Evolutionary conservation across 2,329 filamentous ascomycete species (phyloP).

Genomic region (Pyricularia sp.): DNA sequence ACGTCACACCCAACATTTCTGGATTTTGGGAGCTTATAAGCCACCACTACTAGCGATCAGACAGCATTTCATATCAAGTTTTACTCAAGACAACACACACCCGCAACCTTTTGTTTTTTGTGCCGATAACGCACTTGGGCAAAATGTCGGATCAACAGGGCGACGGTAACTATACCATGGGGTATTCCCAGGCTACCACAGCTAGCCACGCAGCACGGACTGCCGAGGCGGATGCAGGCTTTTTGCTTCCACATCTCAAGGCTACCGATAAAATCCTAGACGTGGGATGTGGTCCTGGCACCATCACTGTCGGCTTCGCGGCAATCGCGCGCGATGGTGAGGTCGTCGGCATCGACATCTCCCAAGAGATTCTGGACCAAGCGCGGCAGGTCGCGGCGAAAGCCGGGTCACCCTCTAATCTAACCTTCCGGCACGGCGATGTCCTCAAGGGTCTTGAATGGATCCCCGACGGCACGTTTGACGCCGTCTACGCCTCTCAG

Average conservation of each 20-base stretch:
- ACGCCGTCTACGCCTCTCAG: slow-evolving; percentile 33
- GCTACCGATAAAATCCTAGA: slow-evolving; percentile 30
- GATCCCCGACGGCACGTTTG: slow-evolving; percentile 25
- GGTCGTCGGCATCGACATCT: slow-evolving; percentile 28
- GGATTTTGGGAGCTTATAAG: background rate
- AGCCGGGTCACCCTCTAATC: slow-evolving; percentile 10
- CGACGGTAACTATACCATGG: slow-evolving; percentile 22
- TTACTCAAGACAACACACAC: background rate
- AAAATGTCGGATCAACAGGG: background rate
- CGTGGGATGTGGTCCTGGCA: slow-evolving; percentile 37
- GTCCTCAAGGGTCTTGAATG: slow-evolving; percentile 25
- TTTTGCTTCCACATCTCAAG: slow-evolving; percentile 30
- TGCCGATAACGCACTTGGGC: background rate
- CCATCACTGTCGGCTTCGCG: slow-evolving; percentile 33
- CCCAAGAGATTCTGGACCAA: slow-evolving; percentile 18
- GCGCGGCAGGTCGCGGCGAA: slow-evolving; percentile 16
- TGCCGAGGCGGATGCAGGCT: slow-evolving; percentile 29
- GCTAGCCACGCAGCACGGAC: slow-evolving; percentile 31
- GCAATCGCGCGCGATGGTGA: slow-evolving; percentile 26
- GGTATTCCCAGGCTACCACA: slow-evolving; percentile 28
- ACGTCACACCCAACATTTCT: background rate
- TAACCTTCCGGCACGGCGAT: slow-evolving; percentile 23
- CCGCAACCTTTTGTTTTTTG: background rate
- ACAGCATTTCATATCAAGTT: background rate
- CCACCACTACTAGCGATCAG: background rate